phyloP scores from a whole-genome alignment of 2,329 filamentous ascomycete species.

The Calonectria pauciramosa region DNA sequence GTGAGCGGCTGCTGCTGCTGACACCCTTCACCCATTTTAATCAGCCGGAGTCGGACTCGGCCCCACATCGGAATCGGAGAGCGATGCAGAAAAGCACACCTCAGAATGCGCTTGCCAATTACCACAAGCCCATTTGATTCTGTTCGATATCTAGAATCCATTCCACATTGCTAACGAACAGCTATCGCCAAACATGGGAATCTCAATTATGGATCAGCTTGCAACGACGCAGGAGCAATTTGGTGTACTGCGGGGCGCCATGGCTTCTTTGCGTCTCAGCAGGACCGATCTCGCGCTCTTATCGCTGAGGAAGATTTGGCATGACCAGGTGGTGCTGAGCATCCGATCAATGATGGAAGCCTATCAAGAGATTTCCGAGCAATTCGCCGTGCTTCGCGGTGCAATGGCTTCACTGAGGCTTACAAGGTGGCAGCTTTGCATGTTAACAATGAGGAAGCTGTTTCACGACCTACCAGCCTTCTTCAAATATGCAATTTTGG shows the following conservation, averaged over 20 bases:
- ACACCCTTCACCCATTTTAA: background rate
- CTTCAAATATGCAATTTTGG: background rate
- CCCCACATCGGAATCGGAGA: conserved; percentile 3
- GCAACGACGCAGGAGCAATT: background rate
- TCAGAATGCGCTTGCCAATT: background rate
- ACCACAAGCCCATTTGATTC: background rate
- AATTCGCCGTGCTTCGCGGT: background rate
- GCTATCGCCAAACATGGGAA: background rate
- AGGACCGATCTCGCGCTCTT: background rate
- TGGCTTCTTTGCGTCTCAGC: background rate
- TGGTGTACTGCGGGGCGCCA: background rate
- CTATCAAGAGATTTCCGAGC: background rate
- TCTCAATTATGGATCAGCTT: background rate
- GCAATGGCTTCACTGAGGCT: background rate
- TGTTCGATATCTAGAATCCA: background rate
- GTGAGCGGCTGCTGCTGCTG: background rate
- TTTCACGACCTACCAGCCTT: background rate
- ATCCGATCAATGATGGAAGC: background rate
- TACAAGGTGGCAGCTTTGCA: background rate
- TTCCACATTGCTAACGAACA: background rate
- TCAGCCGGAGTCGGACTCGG: background rate
- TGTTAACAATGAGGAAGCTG: background rate
- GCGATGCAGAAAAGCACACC: background rate
- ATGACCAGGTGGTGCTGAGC: background rate
- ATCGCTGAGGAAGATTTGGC: background rate